Evolutionary conservation across 306 rosid genomes (phyloP).

Genomic region (Medicago arabica): DNA sequence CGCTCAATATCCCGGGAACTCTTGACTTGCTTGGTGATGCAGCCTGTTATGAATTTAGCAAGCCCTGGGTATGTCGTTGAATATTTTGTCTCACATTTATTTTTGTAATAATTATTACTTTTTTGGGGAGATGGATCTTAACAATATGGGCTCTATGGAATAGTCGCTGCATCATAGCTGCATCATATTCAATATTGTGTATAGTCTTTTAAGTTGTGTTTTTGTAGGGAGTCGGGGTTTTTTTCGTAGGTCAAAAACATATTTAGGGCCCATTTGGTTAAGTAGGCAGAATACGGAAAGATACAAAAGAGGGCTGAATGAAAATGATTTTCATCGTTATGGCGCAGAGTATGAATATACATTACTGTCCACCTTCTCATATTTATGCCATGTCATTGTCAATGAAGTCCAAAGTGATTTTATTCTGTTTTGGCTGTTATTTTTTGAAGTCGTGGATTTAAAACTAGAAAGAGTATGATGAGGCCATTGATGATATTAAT

Average conservation of each 20-base stretch:
- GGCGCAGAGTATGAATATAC: conserved; percentile 8
- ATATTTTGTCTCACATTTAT: conserved; percentile 29
- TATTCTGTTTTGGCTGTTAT: conserved; percentile 24
- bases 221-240: background rate
- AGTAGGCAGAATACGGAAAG: conserved; percentile 25
- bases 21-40: conserved; percentile 86
- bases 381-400: conserved; percentile 20
- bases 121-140: conserved; percentile 12
- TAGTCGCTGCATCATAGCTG: conserved; percentile 17
- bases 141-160: conserved; percentile 14
- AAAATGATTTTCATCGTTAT: conserved; percentile 20
- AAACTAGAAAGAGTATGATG: conserved; percentile 26
- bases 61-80: conserved; percentile 87
- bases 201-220: background rate
- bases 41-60: conserved; percentile 87
- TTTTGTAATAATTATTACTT: conserved; percentile 6
- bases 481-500: conserved; percentile 27
- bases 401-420: conserved; percentile 23
- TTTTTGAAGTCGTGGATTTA: conserved; percentile 26
- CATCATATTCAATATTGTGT: conserved; percentile 8
- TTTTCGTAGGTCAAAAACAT: conserved; percentile 21
- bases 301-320: conserved; percentile 18
- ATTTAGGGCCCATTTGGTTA: conserved; percentile 16
- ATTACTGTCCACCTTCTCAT: conserved; percentile 12
- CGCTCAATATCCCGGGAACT: conserved; percentile 89